Base-by-base conservation (phyloP, 805 yeast species). In the Blastobotrys americana region DNA sequence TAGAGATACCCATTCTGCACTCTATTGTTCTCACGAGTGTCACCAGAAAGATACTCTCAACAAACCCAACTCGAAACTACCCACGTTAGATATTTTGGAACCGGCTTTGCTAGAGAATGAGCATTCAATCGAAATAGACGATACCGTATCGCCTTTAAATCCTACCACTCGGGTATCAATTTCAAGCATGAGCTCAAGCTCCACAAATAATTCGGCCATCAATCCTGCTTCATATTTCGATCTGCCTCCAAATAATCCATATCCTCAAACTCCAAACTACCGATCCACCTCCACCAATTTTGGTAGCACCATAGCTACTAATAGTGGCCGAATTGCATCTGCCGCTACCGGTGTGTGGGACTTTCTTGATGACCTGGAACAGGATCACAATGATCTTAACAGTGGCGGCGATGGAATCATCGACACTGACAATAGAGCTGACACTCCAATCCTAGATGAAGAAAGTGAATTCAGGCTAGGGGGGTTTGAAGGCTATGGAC, bases 21-120 rank as follows among this genome's bases (percentile, higher is more conserved):
- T 63, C 27, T 63, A 63, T 57, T 63, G 67, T 60, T 60, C 65
- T 9, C 51, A 45, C 13, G 54, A 50, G 33, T 63, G 67, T 61
- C 50, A 54, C 21, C 47, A 43, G 21, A 46, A 52, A 36, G 66
- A 63, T 38, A 25, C 31, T 13, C 38, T 39, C 41, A 9, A 38
- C 42, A 16, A 20, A 20, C 18, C 23, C 41, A 16, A 25, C 34
- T 21, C 18, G 17, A 23, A 21, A 38, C 18, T 38, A 20, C 22
- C 17, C 20, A 25, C 39, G n/a, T 6, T 17, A 21, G 10, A 36
- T 25, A 17, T 9, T 20, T 15, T 17, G 17, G 39, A 17, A 16
- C 10, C 22, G 13, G 39, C 10, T 25, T 5, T 18, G 22, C 13
- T 18, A 8, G 19, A 10, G 39, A 9, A 18, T 13, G 21, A 20